phyloP scores from a whole-genome alignment of 148 eudicot species.

The Limonium bicolor region DNA sequence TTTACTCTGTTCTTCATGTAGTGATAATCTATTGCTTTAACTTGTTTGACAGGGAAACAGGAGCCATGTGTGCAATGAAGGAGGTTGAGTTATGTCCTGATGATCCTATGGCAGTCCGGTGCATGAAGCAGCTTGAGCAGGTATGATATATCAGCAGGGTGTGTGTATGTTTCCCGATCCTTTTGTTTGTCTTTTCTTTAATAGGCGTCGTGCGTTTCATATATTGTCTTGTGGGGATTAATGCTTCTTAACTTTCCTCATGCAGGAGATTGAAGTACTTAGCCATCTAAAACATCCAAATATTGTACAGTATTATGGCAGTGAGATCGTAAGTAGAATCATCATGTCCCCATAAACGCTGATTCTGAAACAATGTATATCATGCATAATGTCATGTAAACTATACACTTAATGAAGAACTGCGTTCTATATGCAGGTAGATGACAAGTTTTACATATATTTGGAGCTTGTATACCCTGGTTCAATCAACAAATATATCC shows the following conservation, averaged over 20 bases:
- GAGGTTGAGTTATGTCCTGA: slow-evolving; percentile 73
- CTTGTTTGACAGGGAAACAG: slow-evolving; percentile 54
- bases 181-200: not conserved
- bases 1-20: too few species aligned
- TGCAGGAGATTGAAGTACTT: slow-evolving; percentile 82
- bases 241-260: slow-evolving; percentile 1
- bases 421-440: slow-evolving; percentile 33
- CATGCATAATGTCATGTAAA: not conserved
- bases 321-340: slow-evolving; percentile 71
- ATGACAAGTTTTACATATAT: slow-evolving; percentile 67
- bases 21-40: not conserved
- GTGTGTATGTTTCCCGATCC: too few species aligned
- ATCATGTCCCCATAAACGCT: too few species aligned
- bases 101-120: slow-evolving; percentile 62
- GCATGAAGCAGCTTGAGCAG: slow-evolving; percentile 84
- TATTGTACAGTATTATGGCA: slow-evolving; percentile 92
- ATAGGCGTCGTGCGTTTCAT: not conserved
- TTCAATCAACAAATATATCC: slow-evolving; percentile 71
- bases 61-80: slow-evolving; percentile 99
- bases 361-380: not conserved
- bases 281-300: slow-evolving; percentile 80
- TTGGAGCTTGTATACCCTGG: slow-evolving; percentile 96
- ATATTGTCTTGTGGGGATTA: not conserved
- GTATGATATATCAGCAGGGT: slow-evolving; percentile 15
- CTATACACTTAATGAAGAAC: not conserved